Base-by-base conservation (phyloP, 2,329 filamentous ascomycete species). In the Colletotrichum cuscutae region DNA sequence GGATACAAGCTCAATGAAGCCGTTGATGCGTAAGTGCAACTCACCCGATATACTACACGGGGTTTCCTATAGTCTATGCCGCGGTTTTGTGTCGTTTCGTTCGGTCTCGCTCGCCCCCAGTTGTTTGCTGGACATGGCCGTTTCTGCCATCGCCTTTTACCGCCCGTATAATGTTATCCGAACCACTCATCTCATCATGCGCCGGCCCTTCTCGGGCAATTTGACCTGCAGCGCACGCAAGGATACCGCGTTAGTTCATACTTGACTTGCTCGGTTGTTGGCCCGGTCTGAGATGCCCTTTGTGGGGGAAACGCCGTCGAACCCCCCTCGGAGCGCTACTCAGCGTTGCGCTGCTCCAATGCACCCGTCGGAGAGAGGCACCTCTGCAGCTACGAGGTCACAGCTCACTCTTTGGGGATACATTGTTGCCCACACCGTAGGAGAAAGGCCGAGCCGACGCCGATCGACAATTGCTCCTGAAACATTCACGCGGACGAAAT, bases 1-100 rank as follows among this genome's bases (percentile, higher is more conserved):
- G 82, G 83, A 58, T 90, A 86, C 78, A 87, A 86, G 77, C 78
- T 90, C 7, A 86, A 89, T 69, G 83, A 87, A 71, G 89, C 89
- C 52, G 81, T 89, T 61, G 87, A 90, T 82, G 81, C 85, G 89
- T 90, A 84, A 89, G 89, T 89, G 15, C 30, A 26, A 65, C 42
- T 49, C 68, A 76, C 77, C 72, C 74, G 62, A 56, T 73, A 73
- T 66, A 70, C 52, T 62, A 72, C 77, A 73, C 78, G 72, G 42
- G 66, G 19, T 75, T 67, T 49, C 56, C 58, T 62, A 58, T 67
- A 28, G 62, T 68, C 28, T 66, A 35, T 24, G 22, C 49, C 32
- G 46, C 58, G 30, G 59, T 62, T 63, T 62, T 22, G 32, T 65
- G 54, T 58, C 62, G 42, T 67, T 62, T 57, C 52, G 46, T 57